A percentile compares a stretch with the other conserved stretches of the same genome.
These are phyloP conservation scores for Fusarium falciforme DNA, from an alignment of 2,329 filamentous ascomycete genomes.

Conservation along the genomic window DNA sequence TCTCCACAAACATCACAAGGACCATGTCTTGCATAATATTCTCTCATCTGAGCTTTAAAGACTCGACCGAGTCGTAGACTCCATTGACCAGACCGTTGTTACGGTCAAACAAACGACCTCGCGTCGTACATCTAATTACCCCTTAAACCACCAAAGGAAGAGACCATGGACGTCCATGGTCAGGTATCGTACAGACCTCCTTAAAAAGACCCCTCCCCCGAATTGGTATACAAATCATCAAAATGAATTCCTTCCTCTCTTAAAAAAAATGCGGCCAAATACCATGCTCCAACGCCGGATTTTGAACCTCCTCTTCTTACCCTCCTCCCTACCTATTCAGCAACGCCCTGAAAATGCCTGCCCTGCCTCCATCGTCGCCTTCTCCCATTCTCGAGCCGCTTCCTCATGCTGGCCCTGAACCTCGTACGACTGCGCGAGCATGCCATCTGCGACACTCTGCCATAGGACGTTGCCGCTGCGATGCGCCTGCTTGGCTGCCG, in stretches of 20 bases:
- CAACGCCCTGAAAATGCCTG: constrained; percentile 55
- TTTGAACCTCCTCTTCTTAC: constrained; percentile 27
- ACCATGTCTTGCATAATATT: constrained; percentile 14
- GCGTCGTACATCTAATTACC: constrained; percentile 35
- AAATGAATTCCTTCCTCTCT: constrained; percentile 35
- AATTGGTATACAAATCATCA: constrained; percentile 45
- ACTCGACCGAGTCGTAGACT: constrained; percentile 22
- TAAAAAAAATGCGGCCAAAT: constrained; percentile 32
- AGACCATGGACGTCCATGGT: constrained; percentile 36
- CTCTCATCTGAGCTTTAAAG: constrained; percentile 25
- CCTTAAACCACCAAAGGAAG: constrained; percentile 22
- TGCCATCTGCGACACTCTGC: constrained; percentile 83
- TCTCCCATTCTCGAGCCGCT: constrained; percentile 54
- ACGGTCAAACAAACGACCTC: constrained; percentile 27
- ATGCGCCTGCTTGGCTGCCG: constrained; percentile 74
- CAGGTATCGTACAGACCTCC: constrained; percentile 38
- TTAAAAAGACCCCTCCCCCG: constrained; percentile 11
- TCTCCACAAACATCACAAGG: constrained; percentile 22
- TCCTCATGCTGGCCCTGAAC: constrained; percentile 72
- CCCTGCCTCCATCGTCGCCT: constrained; percentile 56
- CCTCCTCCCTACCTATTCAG: constrained; percentile 9
- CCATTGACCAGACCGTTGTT: constrained; percentile 26
- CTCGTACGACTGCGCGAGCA: constrained; percentile 81
- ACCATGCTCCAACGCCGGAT: constrained; percentile 41
- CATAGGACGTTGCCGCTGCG: constrained; percentile 78